phyloP scores from a whole-genome alignment of 106 monocot genomes.

The Allium cepa region DNA sequence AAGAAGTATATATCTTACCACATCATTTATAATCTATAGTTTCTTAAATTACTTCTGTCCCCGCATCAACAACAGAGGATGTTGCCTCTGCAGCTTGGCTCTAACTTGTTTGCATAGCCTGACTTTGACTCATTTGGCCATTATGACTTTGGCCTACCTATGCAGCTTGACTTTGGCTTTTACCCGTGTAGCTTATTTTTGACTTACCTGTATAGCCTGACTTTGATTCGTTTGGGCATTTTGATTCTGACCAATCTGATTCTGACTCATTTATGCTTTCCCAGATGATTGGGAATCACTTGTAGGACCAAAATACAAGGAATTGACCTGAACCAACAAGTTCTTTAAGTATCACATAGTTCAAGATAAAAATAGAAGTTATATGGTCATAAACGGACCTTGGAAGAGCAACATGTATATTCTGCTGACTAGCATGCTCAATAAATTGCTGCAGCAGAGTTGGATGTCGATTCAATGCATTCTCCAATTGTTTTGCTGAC shows the following conservation, averaged over 20 bases:
- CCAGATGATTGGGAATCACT: slow-evolving; percentile 42
- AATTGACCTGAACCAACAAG: slow-evolving; percentile 40
- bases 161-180: too few relatives aligned
- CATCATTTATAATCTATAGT: slow-evolving; percentile 27
- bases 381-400: slow-evolving; percentile 29
- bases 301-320: slow-evolving; percentile 70
- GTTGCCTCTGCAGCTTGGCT: slow-evolving; percentile 45
- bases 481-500: slow-evolving; percentile 89
- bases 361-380: neutral
- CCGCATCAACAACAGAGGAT: slow-evolving; percentile 43
- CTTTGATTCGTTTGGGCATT: too few relatives aligned
- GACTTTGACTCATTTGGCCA: too few relatives aligned
- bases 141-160: too few relatives aligned
- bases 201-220: too few relatives aligned
- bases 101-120: too few relatives aligned
- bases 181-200: too few relatives aligned
- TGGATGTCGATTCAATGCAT: slow-evolving; percentile 80
- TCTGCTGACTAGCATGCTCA: slow-evolving; percentile 78
- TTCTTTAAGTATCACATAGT: slow-evolving; percentile 5
- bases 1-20: too few relatives aligned
- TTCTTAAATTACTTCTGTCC: slow-evolving; percentile 50
- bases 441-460: slow-evolving; percentile 43
- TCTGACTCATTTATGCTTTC: slow-evolving; percentile 22
- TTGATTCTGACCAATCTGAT: too few relatives aligned
- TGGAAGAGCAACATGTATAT: slow-evolving; percentile 63